Conservation (phyloP, 306 rosid genomes). For the Prunus salicina region DNA sequence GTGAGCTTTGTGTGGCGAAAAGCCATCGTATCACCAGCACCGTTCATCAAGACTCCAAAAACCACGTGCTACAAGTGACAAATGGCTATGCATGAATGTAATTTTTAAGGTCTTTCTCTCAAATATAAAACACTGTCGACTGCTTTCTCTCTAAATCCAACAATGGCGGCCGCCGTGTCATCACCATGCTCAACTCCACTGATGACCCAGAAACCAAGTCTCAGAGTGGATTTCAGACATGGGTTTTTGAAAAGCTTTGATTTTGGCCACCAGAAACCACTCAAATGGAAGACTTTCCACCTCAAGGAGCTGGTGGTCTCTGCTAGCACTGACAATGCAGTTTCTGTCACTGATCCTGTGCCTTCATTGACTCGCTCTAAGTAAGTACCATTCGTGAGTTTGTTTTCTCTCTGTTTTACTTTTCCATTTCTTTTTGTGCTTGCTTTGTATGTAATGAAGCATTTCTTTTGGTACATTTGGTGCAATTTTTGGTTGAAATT, state of each 20-base stretch:
- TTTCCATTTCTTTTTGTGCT: background rate
- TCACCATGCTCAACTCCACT: constrained; percentile 11
- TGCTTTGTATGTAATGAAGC: background rate
- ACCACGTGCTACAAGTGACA: background rate
- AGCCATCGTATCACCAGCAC: background rate
- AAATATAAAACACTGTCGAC: background rate
- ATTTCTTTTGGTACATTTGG: background rate
- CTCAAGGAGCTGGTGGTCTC: constrained; percentile 23
- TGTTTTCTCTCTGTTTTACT: background rate
- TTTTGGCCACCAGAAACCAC: constrained; percentile 2
- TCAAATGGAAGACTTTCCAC: constrained; percentile 19
- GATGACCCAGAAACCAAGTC: constrained; percentile 10
- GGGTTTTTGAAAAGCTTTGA: constrained; percentile 23
- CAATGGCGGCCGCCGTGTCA: constrained; percentile 32
- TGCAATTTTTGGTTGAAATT: background rate
- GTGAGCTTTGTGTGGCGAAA: background rate
- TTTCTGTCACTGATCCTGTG: constrained; percentile 22
- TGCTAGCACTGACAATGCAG: constrained; percentile 29
- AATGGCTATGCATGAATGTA: background rate
- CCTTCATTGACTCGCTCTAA: constrained; percentile 24
- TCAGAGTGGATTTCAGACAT: constrained; percentile 9
- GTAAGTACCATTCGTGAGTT: constrained; percentile 10
- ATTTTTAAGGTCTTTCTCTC: background rate
- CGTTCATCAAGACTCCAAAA: background rate
- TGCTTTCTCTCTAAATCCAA: background rate